Evolutionary conservation across 2,329 filamentous ascomycete genomes (phyloP).

Genomic region (Pleomassaria siparia): DNA sequence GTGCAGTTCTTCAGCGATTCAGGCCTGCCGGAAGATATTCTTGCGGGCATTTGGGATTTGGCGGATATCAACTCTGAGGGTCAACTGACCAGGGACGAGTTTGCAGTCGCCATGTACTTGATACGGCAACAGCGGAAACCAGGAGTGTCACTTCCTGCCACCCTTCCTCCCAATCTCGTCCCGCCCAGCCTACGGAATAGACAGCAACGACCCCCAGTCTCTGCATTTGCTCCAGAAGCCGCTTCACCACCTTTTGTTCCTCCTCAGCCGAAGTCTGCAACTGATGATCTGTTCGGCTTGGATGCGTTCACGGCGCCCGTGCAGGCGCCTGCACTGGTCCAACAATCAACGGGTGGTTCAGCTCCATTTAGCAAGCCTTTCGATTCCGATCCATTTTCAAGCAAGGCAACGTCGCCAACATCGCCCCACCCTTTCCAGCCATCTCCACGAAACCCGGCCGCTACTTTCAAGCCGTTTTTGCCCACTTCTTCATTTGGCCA

Average conservation of each 20-base stretch:
- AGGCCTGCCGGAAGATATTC: constrained; percentile 79
- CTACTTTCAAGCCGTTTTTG: constrained; percentile 83
- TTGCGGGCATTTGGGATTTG: constrained; percentile 97
- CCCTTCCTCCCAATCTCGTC: constrained; percentile 78
- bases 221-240: constrained; percentile 42
- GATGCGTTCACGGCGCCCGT: constrained; percentile 66
- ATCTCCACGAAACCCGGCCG: constrained; percentile 46
- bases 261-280: constrained; percentile 70
- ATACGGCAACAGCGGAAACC: constrained; percentile 86
- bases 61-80: constrained; percentile 92
- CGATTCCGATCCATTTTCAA: constrained; percentile 65
- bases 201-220: constrained; percentile 23
- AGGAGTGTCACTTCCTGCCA: constrained; percentile 69
- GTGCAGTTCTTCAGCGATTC: constrained; percentile 94
- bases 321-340: constrained; percentile 56
- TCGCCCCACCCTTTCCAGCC: constrained; percentile 55
- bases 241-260: constrained; percentile 54
- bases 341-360: constrained; percentile 76
- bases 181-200: constrained; percentile 79
- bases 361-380: constrained; percentile 45
- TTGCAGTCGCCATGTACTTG: constrained; percentile 95
- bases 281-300: constrained; percentile 91
- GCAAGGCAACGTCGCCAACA: constrained; percentile 53
- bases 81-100: constrained; percentile 82
- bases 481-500: constrained; percentile 92